Evolutionary conservation across 352 stramenopile species (phyloP), one percentile per base, ranked within the genome.

Genomic region (Phytophthora sp.): DNA sequence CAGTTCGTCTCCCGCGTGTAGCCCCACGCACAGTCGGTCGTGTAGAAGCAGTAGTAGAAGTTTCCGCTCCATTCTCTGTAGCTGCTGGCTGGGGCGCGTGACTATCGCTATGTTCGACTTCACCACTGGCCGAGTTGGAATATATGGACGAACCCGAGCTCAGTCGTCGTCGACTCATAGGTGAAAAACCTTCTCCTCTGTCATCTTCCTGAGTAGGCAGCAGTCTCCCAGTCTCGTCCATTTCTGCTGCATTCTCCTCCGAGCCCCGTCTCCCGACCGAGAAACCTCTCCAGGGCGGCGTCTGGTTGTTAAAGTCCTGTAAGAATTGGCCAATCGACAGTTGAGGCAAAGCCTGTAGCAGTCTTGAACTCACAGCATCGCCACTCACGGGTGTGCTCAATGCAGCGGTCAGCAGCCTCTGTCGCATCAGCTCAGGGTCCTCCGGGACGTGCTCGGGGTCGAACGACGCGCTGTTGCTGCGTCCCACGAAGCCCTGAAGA

Each of bases 321-420:
- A 82, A 33, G 33, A 74, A 73, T 38, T 82, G 74, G 13, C 60
- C 52, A 36, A 77, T 59, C 21, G 41, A 30, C 18, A 80, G 57
- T 38, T 78, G 73, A 7, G 73, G 73, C 3, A 78, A 27, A 4
- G 69, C 69, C 42, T 82, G 74, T 7, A 82, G 35, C 18, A 79
- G 63, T 51, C 74, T 60, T 1, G 58, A 63, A 49, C 66, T 69
- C 18, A 81, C 73, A 0, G 56, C 68, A 7, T 76, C 68, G 0
- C 58, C 61, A 45, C 63, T 77, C 1, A 71, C 59, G 13, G 71
- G 63, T 3, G 62, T 63, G 21, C 55, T 79, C 42, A 76, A 29
- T 38, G 56, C 39, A 30, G 62, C 27, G 21, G 55, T 13, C 24
- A 75, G 18, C 7, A 61, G 31, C 16, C 60, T 53, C 41, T 63